Base-by-base conservation (phyloP, 176 grass and related monocot genomes). In the Rhynchospora breviuscula region DNA sequence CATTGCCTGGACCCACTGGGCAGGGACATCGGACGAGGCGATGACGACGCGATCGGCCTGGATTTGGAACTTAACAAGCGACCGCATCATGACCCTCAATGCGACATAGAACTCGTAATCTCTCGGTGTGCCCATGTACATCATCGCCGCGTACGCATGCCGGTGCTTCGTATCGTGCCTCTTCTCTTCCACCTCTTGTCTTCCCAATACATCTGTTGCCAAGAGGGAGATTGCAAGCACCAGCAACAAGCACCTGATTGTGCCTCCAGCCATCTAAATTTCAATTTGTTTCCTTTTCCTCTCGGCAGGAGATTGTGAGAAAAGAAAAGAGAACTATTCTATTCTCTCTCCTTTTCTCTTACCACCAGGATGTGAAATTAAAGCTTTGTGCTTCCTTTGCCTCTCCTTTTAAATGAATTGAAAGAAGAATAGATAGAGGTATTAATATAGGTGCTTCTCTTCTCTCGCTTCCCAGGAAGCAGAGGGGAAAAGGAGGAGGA, bases 41-140 rank as follows among this genome's bases (percentile, higher is more conserved):
- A 98, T 98, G 85, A 98, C 87, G 45, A 98, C 90, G 63, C 91
- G 95, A 83, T 98, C 95, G 63, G 95, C 95, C 60, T 90, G 85
- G 63, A 92, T 93, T 45, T 68, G 77, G 85, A 98, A 65, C 69
- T 62, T 74, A 18, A 82, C 83, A 18, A 98, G 92, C 46, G 92
- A 90, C 63, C 95, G 87, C 95, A 98, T 98, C 95, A 98, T 98
- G 19, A 98, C 95, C 53, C 95, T 81, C 84, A 92, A 87, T 40
- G 95, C 95, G 17, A 95, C 90, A 84, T 95, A 95, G 91, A 98
- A 98, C 87, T 98, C 95, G 89, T 98, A 98, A 81, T 98, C 95
- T 87, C 95, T 85, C 79, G 95, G 91, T 82, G 95, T 98, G 43
- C 95, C 95, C 95, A 98, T 95, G 91, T 98, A 98, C 95, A 98